These are phyloP conservation scores for Pichia sp. DNA, from an alignment of 1,139 yeast species.

Conservation along the genomic window DNA sequence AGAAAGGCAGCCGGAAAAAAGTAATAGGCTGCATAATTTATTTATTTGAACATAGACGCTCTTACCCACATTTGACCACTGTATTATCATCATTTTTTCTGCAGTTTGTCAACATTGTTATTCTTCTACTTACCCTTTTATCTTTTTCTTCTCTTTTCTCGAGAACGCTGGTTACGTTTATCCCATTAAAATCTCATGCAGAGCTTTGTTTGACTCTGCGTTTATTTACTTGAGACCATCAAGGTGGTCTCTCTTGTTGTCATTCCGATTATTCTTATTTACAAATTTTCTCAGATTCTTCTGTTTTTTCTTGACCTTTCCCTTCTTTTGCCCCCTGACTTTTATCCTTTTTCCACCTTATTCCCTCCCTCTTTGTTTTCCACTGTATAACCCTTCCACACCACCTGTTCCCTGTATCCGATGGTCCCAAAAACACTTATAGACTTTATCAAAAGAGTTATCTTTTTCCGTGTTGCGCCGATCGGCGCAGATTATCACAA, in stretches of 20 bases:
- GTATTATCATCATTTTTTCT: no score
- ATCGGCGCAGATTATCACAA: not conserved
- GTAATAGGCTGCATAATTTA: not conserved
- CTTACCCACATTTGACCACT: no score
- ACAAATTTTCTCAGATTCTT: not conserved
- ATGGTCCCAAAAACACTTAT: not conserved
- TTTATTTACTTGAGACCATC: not conserved
- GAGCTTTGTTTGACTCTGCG: not conserved
- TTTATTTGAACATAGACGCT: not conserved
- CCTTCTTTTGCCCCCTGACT: not conserved
- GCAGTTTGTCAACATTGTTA: no score
- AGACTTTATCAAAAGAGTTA: not conserved
- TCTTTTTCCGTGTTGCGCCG: not conserved
- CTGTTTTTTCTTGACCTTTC: not conserved
- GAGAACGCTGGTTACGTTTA: not conserved
- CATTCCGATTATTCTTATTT: not conserved
- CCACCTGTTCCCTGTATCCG: not conserved
- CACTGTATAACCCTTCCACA: not conserved
- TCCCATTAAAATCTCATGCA: not conserved
- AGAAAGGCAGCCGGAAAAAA: conserved; percentile 34
- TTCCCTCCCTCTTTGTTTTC: not conserved
- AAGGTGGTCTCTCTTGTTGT: not conserved
- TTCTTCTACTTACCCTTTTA: not conserved
- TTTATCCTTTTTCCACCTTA: not conserved
- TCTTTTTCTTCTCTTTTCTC: not conserved